These are phyloP conservation scores for Rhododendron kiyosumense DNA, from an alignment of 148 eudicot genomes.

Conservation along the genomic window DNA sequence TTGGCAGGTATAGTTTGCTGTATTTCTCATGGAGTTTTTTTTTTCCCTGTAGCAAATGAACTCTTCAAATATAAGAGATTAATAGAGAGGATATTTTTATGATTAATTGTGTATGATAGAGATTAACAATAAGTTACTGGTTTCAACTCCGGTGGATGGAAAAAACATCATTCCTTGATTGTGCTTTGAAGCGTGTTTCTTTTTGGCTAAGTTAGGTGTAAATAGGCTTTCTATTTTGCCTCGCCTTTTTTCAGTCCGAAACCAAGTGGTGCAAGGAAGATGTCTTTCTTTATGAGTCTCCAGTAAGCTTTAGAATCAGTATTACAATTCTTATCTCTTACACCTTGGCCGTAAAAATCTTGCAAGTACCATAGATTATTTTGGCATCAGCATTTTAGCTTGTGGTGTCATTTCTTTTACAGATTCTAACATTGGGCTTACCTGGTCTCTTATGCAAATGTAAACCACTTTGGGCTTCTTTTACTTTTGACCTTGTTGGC, in stretches of 20 bases:
- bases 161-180: neutral
- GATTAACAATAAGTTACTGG: neutral
- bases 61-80: neutral
- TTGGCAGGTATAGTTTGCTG: conserved; percentile 62
- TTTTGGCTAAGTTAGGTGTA: neutral
- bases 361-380: neutral
- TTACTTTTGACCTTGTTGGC: neutral
- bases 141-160: neutral
- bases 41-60: neutral
- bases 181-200: neutral
- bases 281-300: neutral
- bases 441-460: neutral
- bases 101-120: neutral
- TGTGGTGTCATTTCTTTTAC: neutral
- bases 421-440: neutral
- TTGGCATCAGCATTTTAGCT: neutral
- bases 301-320: neutral
- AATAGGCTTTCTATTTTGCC: neutral
- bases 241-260: neutral
- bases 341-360: neutral
- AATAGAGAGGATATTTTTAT: neutral
- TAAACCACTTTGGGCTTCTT: conserved; percentile 1
- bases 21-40: neutral
- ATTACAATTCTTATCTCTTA: neutral
- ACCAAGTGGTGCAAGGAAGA: neutral